A percentile compares a stretch with the other conserved stretches of the same genome.
Conservation (phyloP, 2,329 filamentous ascomycete genomes). For the Ophiosphaerella korrae region DNA sequence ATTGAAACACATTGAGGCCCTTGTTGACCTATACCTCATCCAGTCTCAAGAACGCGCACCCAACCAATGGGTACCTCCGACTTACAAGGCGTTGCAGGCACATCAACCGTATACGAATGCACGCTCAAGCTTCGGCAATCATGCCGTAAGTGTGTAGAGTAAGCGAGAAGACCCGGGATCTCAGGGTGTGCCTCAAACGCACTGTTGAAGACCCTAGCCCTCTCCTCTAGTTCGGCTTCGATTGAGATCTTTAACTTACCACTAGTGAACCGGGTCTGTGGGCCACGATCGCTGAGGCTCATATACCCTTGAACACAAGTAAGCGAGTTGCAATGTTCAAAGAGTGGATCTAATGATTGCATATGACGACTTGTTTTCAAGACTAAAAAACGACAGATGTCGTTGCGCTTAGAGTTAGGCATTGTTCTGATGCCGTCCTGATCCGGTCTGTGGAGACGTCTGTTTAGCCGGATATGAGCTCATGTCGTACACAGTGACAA, state of each 20-base stretch:
- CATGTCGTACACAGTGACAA: not conserved
- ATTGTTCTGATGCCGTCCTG: not conserved
- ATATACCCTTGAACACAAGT: conserved; percentile 13
- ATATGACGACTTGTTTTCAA: not conserved
- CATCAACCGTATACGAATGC: conserved; percentile 1
- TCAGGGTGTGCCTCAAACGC: conserved; percentile 4
- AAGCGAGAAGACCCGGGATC: not conserved
- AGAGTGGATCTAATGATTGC: not conserved
- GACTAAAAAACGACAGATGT: not conserved
- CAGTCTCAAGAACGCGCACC: conserved; percentile 1
- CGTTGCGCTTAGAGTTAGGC: not conserved
- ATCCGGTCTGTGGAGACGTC: not conserved
- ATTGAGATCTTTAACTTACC: conserved; percentile 17
- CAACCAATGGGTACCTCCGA: not conserved
- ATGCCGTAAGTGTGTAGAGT: not conserved
- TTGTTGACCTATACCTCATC: conserved; percentile 16
- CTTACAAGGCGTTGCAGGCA: conserved; percentile 5
- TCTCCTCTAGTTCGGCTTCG: conserved; percentile 3
- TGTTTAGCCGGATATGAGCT: not conserved
- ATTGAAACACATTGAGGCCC: conserved; percentile 21
- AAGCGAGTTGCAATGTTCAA: conserved; percentile 6
- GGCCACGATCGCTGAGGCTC: conserved; percentile 9
- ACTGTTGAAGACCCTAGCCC: not conserved
- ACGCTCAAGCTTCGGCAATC: not conserved
- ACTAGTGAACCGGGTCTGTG: conserved; percentile 20